Conservation (phyloP, 768 basidiomycete species). For the Xerocomellus dryophilus region DNA sequence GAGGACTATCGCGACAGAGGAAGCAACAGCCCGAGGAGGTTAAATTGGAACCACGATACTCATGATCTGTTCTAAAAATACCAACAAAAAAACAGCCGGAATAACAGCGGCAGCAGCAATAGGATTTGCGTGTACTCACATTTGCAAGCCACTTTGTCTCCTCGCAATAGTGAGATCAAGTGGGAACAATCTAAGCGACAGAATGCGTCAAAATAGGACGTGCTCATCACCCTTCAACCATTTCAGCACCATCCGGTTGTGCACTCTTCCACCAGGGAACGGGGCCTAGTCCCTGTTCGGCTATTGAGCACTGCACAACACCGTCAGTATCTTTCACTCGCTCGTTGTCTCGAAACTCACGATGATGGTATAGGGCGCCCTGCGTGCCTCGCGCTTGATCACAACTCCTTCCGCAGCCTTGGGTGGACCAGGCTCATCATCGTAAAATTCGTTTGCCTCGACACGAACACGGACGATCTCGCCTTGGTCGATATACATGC, state of each 20-base stretch:
- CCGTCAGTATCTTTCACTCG: background rate
- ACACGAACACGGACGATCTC: slow-evolving; percentile 77
- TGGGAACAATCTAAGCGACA: background rate
- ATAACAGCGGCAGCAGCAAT: background rate
- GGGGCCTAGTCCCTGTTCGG: slow-evolving; percentile 79
- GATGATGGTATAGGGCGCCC: slow-evolving; percentile 67
- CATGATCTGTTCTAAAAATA: background rate
- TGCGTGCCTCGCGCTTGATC: slow-evolving; percentile 45
- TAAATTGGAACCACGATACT: background rate
- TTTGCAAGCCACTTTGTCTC: background rate
- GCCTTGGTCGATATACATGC: slow-evolving; percentile 80
- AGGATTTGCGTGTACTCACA: slow-evolving; percentile 1
- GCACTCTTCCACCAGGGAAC: slow-evolving; percentile 69
- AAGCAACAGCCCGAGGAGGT: background rate
- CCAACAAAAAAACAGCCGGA: background rate
- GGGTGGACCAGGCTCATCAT: slow-evolving; percentile 83
- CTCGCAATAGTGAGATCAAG: background rate
- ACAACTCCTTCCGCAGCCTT: slow-evolving; percentile 69
- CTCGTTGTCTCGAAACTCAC: slow-evolving; percentile 38
- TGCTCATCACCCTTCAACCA: slow-evolving; percentile 36
- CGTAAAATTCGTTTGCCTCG: slow-evolving; percentile 79
- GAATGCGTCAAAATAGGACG: background rate
- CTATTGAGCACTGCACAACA: slow-evolving; percentile 68
- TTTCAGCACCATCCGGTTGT: slow-evolving; percentile 39
- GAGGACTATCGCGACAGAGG: background rate